phyloP scores from a whole-genome alignment of 345 rosid genomes.

The Eucalyptus leucophloia region DNA sequence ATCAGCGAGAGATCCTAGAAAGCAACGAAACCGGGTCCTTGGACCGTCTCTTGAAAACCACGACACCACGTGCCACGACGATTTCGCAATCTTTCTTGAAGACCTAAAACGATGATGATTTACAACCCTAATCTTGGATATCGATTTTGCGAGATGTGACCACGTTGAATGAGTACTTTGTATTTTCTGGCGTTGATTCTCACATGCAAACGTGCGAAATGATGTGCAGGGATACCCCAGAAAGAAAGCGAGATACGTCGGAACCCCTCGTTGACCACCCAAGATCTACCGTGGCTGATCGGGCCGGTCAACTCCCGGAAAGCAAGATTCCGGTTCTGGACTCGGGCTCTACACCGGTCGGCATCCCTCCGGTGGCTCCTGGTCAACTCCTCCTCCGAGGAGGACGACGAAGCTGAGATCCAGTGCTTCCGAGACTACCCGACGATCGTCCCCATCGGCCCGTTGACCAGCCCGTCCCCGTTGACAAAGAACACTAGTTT shows the following conservation, averaged over 20 bases:
- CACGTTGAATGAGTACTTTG: neutral
- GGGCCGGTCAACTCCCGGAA: constrained; percentile 41
- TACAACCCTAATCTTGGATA: neutral
- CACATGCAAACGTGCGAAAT: neutral
- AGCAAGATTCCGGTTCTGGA: constrained; percentile 74
- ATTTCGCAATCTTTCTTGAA: neutral
- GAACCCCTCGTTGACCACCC: constrained; percentile 20
- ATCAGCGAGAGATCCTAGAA: neutral
- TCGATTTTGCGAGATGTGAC: neutral
- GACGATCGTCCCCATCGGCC: constrained; percentile 28
- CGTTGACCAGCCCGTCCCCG: neutral
- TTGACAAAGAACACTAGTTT: constrained; percentile 29
- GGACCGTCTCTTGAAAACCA: neutral
- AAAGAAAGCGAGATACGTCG: constrained; percentile 1
- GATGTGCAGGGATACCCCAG: constrained; percentile 35
- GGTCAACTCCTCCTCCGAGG: constrained; percentile 49
- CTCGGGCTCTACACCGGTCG: constrained; percentile 33
- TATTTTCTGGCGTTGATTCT: neutral
- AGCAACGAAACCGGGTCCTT: neutral
- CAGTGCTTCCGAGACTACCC: neutral
- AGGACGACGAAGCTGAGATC: neutral
- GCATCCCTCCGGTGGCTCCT: constrained; percentile 46
- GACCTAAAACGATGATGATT: neutral
- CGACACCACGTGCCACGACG: neutral
- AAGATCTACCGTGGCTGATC: constrained; percentile 78